Base-by-base conservation (phyloP, 1,284 basidiomycete species). In the Chiua sp. region DNA sequence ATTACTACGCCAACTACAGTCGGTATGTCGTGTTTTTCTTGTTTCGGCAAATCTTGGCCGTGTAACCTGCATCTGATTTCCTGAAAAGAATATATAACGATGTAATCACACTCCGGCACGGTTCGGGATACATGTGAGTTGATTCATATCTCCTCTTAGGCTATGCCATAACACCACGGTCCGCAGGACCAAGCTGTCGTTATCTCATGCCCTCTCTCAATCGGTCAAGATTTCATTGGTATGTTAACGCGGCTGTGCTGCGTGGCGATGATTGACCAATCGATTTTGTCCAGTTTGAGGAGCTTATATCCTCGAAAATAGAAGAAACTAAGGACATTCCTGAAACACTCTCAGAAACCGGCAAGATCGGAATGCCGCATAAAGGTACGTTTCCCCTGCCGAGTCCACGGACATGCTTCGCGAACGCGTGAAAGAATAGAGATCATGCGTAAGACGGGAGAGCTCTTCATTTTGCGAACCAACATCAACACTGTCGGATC, bases 361-460 rank as follows among this genome's bases (percentile, higher is more conserved):
- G 96, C 22, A 96, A 98, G 78, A 96, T 98, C 65, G 91, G 91
- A 44, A 94, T 96, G 83, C 86, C 87, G 61, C 86, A 89, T 72
- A 89, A 90, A 81, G 87, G 89, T 88, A 57, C 22, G 72, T 59
- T 44, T 5, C 8, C 18, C 37, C 30, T 26, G 26, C 55, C 23
- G 56, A 47, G 23, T 42, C 22, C 20, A 35, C 44, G 23, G 58
- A 60, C 22, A n/a, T 12, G 46, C 47, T 53, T 62, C 39, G 61
- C 70, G 58, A 71, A 63, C 28, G 47, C 55, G 37, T 67, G 13
- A 60, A 44, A 54, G 28, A 53, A 35, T 65, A 91, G 96, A 98
- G 74, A 98, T 98, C 72, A 98, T 98, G 96, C 93, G 93, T 73
- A 94, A 98, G 77, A 98, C 98, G 67, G 96, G 96, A 35, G 92